Conservation (phyloP, 148 eudicot genomes). For the Pouteria glomerata region DNA sequence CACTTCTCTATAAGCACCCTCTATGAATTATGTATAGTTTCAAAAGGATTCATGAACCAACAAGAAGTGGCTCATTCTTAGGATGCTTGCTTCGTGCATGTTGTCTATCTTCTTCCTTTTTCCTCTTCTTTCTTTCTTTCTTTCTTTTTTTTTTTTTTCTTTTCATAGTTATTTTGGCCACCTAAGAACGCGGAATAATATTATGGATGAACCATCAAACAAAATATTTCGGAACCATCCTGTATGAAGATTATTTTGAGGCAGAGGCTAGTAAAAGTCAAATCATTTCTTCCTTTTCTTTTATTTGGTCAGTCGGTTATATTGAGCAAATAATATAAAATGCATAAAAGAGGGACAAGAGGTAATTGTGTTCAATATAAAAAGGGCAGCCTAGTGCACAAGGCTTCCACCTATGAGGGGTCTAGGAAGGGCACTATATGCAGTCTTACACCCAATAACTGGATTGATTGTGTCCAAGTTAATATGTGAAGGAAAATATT, state of each 20-base stretch:
- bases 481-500: neutral
- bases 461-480: no score
- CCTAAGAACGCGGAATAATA: neutral
- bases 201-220: neutral
- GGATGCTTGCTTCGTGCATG: no score
- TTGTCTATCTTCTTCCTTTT: no score
- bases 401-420: no score
- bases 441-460: no score
- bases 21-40: neutral
- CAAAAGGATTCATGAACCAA: neutral
- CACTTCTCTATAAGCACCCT: neutral
- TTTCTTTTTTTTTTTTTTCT: no score
- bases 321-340: neutral
- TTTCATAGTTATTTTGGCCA: no score
- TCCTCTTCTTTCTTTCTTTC: no score
- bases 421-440: no score
- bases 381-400: no score
- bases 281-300: neutral
- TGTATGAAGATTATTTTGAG: neutral
- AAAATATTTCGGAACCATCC: neutral
- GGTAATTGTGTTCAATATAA: neutral
- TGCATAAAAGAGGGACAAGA: neutral
- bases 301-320: neutral
- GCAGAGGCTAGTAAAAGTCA: neutral
- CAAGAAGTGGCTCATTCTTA: neutral